A percentile compares a stretch with the other conserved stretches of the same genome.
phyloP scores from a whole-genome alignment of 2,329 filamentous ascomycete genomes.

The Zymoseptoria tritici region DNA sequence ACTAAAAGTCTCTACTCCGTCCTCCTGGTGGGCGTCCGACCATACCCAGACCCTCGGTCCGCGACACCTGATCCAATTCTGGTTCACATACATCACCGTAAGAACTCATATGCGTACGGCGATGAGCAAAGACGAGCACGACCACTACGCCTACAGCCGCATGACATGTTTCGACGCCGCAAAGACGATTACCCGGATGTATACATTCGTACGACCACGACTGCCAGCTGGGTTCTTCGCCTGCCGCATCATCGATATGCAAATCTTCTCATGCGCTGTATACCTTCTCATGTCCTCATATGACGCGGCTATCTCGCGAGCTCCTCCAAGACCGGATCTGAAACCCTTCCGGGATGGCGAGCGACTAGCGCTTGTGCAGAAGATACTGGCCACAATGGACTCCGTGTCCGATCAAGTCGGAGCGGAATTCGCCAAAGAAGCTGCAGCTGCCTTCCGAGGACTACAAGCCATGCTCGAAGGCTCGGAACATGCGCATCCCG shows the following conservation, averaged over 20 bases:
- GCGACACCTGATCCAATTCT: conserved; percentile 21
- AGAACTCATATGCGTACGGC: conserved; percentile 22
- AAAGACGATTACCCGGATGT: conserved; percentile 15
- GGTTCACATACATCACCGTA: conserved; percentile 22
- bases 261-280: conserved; percentile 21
- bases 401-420: conserved; percentile 11
- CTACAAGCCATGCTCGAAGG: conserved; percentile 12
- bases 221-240: conserved; percentile 24
- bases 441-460: conserved; percentile 14
- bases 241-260: conserved; percentile 22
- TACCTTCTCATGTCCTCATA: conserved; percentile 17
- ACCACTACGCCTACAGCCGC: conserved; percentile 21
- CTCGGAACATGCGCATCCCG: conserved; percentile 1
- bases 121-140: conserved; percentile 17
- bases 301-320: neutral
- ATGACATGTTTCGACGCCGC: conserved; percentile 21
- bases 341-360: neutral
- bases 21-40: conserved; percentile 9
- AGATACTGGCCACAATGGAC: conserved; percentile 15
- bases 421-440: conserved; percentile 17
- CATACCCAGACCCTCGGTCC: conserved; percentile 3
- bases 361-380: conserved; percentile 4
- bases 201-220: conserved; percentile 13
- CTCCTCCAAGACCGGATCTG: neutral
- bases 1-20: conserved; percentile 20